Conservation (phyloP, 192 early-diverging fungal species). For the Kickxella alabastrina region DNA sequence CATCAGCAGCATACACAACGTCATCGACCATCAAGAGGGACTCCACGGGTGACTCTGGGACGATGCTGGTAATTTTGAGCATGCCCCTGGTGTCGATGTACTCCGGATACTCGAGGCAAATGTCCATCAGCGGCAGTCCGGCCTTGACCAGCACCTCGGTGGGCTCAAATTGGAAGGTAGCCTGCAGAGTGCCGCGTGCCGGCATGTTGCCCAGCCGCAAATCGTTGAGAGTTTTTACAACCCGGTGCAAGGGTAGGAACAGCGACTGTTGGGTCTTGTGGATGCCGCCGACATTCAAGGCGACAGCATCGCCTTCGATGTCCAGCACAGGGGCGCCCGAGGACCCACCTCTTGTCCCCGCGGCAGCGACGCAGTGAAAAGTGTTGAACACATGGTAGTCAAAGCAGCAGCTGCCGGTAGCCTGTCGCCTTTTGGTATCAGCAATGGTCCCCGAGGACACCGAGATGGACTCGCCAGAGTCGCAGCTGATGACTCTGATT, state of each 20-base stretch:
- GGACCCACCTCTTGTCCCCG: slow-evolving; percentile 56
- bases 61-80: slow-evolving; percentile 54
- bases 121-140: background rate
- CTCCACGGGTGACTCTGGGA: slow-evolving; percentile 62
- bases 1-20: slow-evolving; percentile 56
- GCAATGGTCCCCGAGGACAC: slow-evolving; percentile 58
- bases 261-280: slow-evolving; percentile 55
- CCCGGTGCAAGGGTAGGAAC: slow-evolving; percentile 64
- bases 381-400: slow-evolving; percentile 63
- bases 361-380: slow-evolving; percentile 65
- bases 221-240: slow-evolving; percentile 54
- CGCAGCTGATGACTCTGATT: slow-evolving; percentile 64
- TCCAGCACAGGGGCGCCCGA: slow-evolving; percentile 67
- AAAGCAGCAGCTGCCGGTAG: slow-evolving; percentile 57
- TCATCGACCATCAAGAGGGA: slow-evolving; percentile 56
- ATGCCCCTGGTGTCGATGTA: slow-evolving; percentile 37
- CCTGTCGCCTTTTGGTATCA: slow-evolving; percentile 57
- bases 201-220: slow-evolving; percentile 52
- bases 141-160: slow-evolving; percentile 41
- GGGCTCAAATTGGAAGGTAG: slow-evolving; percentile 61
- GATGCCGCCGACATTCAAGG: slow-evolving; percentile 56
- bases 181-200: slow-evolving; percentile 65
- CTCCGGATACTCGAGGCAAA: background rate
- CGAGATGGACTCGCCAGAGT: slow-evolving; percentile 67
- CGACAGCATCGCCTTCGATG: slow-evolving; percentile 68